Base-by-base conservation (phyloP, 352 stramenopile genomes). In the Pilasporangium apinafurcum region DNA sequence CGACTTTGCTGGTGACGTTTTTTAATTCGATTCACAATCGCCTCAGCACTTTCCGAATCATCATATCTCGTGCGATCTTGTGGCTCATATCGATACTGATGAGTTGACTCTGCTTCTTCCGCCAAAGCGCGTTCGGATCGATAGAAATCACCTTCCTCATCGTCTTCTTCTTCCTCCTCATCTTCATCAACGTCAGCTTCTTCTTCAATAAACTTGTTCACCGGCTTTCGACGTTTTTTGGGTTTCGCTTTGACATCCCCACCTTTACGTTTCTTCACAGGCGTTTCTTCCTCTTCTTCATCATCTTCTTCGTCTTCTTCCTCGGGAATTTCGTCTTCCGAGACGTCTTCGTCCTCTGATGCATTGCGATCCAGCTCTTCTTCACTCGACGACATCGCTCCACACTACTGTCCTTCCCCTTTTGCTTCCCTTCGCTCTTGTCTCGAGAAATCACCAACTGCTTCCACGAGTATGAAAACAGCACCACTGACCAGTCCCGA, bases 141-240 rank as follows among this genome's bases (percentile, higher is more conserved):
- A 41, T 90, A 91, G 33, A 88, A 86, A 37, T 83, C 81, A 21
- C 76, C 75, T 17, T 74, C 60, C 5, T 90, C 78, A 5, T 94
- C 82, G 2, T 91, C 83, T 40, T 94, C 83, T 36, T 92, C 82
- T 26, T 92, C 80, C 9, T 90, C 80, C 27, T 94, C 83, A 31
- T 94, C 83, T 29, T 92, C 83, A 30, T 92, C 83, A 20, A 92
- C 83, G 39, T 94, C 83, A 29, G 83, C 83, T 40, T 92, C 82
- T 37, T 92, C 80, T 41, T 94, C 83, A 37, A 94, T 94, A 55
- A 94, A 94, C 56, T 88, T 94, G 69, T 90, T 92, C 22, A 92
- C 69, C 32, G 70, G 68, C 33, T 85, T 87, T 42, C 79, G 78
- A 35, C 75, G 73, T 52, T 94, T 94, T 67, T 92, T 92, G 33